Evolutionary conservation across 2,329 filamentous ascomycete genomes (phyloP), one percentile per base, ranked within the genome.

Genomic region (Phyllosticta ampelicida): DNA sequence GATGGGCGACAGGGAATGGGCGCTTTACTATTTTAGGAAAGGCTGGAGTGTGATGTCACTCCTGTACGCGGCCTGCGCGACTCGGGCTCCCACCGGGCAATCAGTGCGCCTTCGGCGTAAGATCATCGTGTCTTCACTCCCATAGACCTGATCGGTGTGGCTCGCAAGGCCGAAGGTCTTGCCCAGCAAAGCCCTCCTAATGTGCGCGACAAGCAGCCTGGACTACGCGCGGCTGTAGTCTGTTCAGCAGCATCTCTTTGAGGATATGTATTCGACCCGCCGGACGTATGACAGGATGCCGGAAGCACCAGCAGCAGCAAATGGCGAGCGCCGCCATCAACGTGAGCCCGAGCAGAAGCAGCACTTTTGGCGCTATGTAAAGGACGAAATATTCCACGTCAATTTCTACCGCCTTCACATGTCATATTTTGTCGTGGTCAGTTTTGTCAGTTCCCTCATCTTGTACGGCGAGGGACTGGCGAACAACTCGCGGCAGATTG

Each of bases 401-500:
- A 61, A 61, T 52, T 61, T 61, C 49, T 59, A 59, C 9, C 57
- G 60, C 51, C n/a, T 56, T 26, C 68, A 69, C 48, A 68, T 69
- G 66, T 60, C 68, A 9, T 70, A 68, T 36, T 69, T 69, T 19
- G 59, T 68, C 11, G 23, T 65, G 20, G 62, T 65, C 4, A 70
- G 67, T 28, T 60, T 63, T 2, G 56, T 68, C 8, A 63, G 64
- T 1, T 70, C 67, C 1, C 60, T 67, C 5, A 62, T 69, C 49
- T 59, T 70, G 3, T 70, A 69, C 21, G 67, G 66, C 3, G 64
- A 66, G 48, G 67, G 67, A 5, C 54, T 65, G 23, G 65, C 62
- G 11, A 62, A 64, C 58, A 65, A 65, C n/a, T 61, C 63, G 8
- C 60, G 64, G 13, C 36, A 53, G 13, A 28, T 53, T 9, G 57